phyloP scores from a whole-genome alignment of 768 basidiomycete species.

The Leccinum subgranulosum region DNA sequence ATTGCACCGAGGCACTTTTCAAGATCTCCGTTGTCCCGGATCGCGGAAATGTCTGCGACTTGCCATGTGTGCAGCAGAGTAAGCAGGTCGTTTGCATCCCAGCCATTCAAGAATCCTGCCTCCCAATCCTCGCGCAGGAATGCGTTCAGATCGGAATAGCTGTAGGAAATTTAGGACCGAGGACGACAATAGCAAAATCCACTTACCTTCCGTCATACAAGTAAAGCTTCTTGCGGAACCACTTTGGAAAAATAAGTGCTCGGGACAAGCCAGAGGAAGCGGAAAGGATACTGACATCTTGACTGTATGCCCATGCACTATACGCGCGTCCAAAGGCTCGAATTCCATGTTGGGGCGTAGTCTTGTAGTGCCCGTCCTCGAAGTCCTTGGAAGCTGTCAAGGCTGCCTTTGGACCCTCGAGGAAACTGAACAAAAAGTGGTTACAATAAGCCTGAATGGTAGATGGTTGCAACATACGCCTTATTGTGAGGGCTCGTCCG shows the following conservation, averaged over 20 bases:
- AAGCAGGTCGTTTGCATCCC: conserved; percentile 59
- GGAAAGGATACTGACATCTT: conserved; percentile 39
- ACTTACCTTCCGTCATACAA: conserved; percentile 41
- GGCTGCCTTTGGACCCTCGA: conserved; percentile 59
- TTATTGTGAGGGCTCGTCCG: conserved; percentile 54
- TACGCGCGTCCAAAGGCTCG: conserved; percentile 59
- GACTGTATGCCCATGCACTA: conserved; percentile 59
- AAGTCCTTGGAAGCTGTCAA: conserved; percentile 54
- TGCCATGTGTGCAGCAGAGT: conserved; percentile 51
- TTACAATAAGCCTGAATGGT: conserved; percentile 7
- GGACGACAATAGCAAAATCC: neutral
- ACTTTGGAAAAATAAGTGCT: conserved; percentile 32
- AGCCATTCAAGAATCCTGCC: conserved; percentile 37
- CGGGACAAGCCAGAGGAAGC: neutral
- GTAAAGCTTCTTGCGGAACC: conserved; percentile 51
- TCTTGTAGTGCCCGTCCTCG: conserved; percentile 49
- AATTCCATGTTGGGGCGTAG: conserved; percentile 45
- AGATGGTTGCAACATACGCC: conserved; percentile 38
- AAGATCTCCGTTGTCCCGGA: conserved; percentile 46
- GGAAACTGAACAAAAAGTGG: conserved; percentile 38
- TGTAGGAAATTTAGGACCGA: conserved; percentile 14
- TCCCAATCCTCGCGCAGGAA: conserved; percentile 56
- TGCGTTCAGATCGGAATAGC: conserved; percentile 46
- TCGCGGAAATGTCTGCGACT: conserved; percentile 46
- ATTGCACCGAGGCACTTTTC: conserved; percentile 40